Conservation (phyloP, 2,329 filamentous ascomycete species). For the Periconia sp. region DNA sequence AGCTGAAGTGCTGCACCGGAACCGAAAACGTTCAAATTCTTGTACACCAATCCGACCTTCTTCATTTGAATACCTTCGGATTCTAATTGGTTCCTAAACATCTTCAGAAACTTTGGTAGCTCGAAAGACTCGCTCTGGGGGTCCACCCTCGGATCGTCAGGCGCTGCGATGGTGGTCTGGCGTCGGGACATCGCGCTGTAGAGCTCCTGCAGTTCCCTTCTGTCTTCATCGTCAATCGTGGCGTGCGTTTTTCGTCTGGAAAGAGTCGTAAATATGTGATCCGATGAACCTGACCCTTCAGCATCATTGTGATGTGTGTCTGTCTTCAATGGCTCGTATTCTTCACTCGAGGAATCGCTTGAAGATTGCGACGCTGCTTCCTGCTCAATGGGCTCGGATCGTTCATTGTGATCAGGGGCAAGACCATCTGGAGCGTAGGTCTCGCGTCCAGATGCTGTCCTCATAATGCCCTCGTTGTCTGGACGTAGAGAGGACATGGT, state of each 20-base stretch:
- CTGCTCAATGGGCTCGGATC: background rate
- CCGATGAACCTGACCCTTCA: slow-evolving; percentile 1
- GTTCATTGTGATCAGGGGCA: slow-evolving; percentile 1
- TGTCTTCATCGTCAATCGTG: slow-evolving; percentile 30
- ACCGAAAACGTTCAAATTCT: slow-evolving; percentile 70
- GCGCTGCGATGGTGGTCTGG: slow-evolving; percentile 29
- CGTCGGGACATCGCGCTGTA: slow-evolving; percentile 30
- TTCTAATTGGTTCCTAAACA: slow-evolving; percentile 58
- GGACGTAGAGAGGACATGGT: slow-evolving; percentile 4
- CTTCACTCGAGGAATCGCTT: slow-evolving; percentile 12
- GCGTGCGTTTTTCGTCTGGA: slow-evolving; percentile 16
- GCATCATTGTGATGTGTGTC: slow-evolving; percentile 4
- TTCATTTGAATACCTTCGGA: slow-evolving; percentile 62
- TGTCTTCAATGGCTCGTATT: slow-evolving; percentile 13
- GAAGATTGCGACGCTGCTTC: slow-evolving; percentile 9
- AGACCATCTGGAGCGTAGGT: slow-evolving; percentile 38
- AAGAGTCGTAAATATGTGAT: slow-evolving; percentile 3
- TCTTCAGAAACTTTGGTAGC: slow-evolving; percentile 59
- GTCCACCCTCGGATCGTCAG: slow-evolving; percentile 58
- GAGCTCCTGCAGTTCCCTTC: slow-evolving; percentile 32
- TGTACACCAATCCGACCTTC: slow-evolving; percentile 67
- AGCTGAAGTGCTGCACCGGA: slow-evolving; percentile 71
- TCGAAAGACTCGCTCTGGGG: slow-evolving; percentile 60
- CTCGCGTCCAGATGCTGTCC: slow-evolving; percentile 35
- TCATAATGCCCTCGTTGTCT: slow-evolving; percentile 20